Conservation (phyloP, 768 basidiomycete species). For the Roridomyces roridus region DNA sequence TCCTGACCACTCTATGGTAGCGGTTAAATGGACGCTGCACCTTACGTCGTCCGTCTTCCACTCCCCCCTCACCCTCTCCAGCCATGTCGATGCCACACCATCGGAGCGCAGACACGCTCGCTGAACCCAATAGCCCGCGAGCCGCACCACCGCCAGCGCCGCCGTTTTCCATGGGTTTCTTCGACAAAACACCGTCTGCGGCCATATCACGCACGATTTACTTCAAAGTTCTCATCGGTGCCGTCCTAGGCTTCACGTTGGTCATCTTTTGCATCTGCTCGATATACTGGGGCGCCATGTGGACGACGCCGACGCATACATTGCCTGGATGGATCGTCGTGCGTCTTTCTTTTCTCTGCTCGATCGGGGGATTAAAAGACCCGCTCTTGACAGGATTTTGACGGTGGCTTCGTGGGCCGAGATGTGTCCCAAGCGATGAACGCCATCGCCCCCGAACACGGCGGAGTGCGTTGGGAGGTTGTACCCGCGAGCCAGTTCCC, state of each 20-base stretch:
- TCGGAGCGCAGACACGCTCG: no score
- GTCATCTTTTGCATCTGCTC: conserved; percentile 56
- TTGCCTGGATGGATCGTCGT: conserved; percentile 65
- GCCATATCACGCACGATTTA: conserved; percentile 44
- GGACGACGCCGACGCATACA: conserved; percentile 48
- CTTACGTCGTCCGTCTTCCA: no score
- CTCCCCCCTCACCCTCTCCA: no score
- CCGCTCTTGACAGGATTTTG: conserved; percentile 57
- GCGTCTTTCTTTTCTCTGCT: conserved; percentile 25
- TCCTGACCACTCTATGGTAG: no score
- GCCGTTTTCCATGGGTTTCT: conserved; percentile 31
- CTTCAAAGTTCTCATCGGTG: conserved; percentile 48
- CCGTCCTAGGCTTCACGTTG: conserved; percentile 43
- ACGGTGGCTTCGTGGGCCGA: conserved; percentile 58
- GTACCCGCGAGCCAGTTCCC: conserved; percentile 50
- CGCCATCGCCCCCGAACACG: conserved; percentile 28
- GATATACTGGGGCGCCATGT: conserved; percentile 66
- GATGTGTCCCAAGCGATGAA: conserved; percentile 48
- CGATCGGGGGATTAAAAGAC: neutral
- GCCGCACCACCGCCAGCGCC: neutral
- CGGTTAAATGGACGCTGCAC: no score
- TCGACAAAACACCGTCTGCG: conserved; percentile 33
- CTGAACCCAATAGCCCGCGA: no score
- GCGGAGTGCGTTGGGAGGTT: conserved; percentile 53
- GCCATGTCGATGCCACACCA: no score